These are phyloP conservation scores for Coniochaeta pulveracea DNA, from an alignment of 2,329 filamentous ascomycete genomes.

Conservation along the genomic window DNA sequence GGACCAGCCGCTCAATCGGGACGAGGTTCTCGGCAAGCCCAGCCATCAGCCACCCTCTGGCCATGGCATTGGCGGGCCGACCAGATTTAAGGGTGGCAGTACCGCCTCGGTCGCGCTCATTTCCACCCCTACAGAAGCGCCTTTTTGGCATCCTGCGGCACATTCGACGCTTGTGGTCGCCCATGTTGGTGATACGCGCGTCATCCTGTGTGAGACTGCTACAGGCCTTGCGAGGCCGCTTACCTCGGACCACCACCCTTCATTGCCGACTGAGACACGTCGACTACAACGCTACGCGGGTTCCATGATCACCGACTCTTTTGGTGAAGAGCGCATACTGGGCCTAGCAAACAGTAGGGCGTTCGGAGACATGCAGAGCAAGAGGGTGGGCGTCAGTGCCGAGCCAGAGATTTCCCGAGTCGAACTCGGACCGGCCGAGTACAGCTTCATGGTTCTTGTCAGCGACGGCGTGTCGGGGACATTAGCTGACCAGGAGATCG, in stretches of 20 bases:
- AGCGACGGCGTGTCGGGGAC: conserved; percentile 83
- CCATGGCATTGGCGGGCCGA: conserved; percentile 58
- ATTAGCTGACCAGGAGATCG: conserved; percentile 85
- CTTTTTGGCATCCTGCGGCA: conserved; percentile 89
- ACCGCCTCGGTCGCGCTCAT: conserved; percentile 86
- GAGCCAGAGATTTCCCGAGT: conserved; percentile 80
- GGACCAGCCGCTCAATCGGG: conserved; percentile 71
- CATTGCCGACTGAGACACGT: conserved; percentile 71
- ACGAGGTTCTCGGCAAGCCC: conserved; percentile 65
- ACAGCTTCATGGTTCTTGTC: conserved; percentile 79
- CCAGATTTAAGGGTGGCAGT: conserved; percentile 84
- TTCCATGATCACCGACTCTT: conserved; percentile 85
- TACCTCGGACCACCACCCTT: conserved; percentile 87
- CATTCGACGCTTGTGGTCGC: conserved; percentile 76
- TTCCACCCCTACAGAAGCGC: conserved; percentile 80
- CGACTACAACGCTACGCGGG: conserved; percentile 73
- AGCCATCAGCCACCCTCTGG: conserved; percentile 40
- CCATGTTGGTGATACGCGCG: conserved; percentile 87
- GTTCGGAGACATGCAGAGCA: conserved; percentile 86
- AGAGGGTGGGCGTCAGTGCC: conserved; percentile 86
- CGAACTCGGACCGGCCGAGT: conserved; percentile 74
- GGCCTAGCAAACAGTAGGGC: conserved; percentile 88
- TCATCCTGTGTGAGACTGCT: conserved; percentile 77
- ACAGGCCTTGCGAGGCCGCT: conserved; percentile 71
- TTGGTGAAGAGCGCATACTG: conserved; percentile 91